Conservation (phyloP, 768 basidiomycete species). For the Sutorius australiensis region DNA sequence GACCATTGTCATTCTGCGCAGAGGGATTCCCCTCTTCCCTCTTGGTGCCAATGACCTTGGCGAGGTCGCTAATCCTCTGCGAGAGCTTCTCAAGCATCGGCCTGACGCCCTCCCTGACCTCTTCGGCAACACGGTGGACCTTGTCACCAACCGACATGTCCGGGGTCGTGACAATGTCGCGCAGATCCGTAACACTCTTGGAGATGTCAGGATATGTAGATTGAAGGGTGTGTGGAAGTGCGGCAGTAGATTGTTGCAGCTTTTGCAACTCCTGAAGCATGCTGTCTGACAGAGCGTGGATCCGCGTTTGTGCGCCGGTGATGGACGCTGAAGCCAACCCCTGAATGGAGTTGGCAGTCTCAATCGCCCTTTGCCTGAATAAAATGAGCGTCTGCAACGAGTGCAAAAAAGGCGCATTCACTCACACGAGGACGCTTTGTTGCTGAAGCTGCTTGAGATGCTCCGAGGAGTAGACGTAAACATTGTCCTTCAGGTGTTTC, state of each 20-base stretch:
- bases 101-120: slow-evolving; percentile 57
- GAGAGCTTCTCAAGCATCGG: slow-evolving; percentile 56
- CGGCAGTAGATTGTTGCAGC: slow-evolving; percentile 55
- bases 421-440: slow-evolving; percentile 64
- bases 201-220: slow-evolving; percentile 55
- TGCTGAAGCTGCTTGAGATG: slow-evolving; percentile 67
- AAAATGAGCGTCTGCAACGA: slow-evolving; percentile 5
- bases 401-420: slow-evolving; percentile 1
- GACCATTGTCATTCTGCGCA: slow-evolving; percentile 9
- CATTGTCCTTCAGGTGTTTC: slow-evolving; percentile 55
- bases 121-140: slow-evolving; percentile 48
- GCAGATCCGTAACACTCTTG: slow-evolving; percentile 50
- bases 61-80: slow-evolving; percentile 35
- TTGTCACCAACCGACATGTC: slow-evolving; percentile 63
- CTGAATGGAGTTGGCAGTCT: slow-evolving; percentile 62
- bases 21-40: slow-evolving; percentile 21
- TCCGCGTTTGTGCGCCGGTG: slow-evolving; percentile 49
- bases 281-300: slow-evolving; percentile 58
- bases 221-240: slow-evolving; percentile 58
- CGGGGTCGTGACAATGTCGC: slow-evolving; percentile 47
- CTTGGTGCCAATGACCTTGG: slow-evolving; percentile 25
- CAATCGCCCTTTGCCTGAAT: slow-evolving; percentile 62
- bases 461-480: slow-evolving; percentile 64
- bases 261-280: slow-evolving; percentile 67
- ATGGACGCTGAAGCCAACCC: slow-evolving; percentile 56